Conservation (phyloP, 164 flowering plant species). For the Taxillus chinensis region DNA sequence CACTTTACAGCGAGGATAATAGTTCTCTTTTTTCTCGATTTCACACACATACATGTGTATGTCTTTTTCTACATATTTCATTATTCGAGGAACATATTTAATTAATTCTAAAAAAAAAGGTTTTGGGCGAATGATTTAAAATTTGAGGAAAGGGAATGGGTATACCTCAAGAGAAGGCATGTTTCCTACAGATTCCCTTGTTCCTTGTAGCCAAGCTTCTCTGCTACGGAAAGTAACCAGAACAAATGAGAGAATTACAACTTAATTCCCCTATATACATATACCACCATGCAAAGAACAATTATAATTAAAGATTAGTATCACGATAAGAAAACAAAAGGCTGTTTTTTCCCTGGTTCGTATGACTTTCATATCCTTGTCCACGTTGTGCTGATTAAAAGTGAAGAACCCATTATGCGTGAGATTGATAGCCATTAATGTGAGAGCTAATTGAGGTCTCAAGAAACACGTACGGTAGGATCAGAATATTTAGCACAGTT, state of each 20-base stretch:
- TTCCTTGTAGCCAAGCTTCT: constrained; percentile 84
- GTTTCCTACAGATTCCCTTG: constrained; percentile 44
- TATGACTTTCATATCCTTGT: too few species aligned
- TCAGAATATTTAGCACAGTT: neutral
- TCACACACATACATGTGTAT: neutral
- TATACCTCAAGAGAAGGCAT: constrained; percentile 60
- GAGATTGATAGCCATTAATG: too few species aligned
- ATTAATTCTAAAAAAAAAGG: too few species aligned
- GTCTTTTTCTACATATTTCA: too few species aligned
- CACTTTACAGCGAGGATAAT: constrained; percentile 9
- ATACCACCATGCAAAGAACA: constrained; percentile 47
- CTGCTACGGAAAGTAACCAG: constrained; percentile 40
- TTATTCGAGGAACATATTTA: too few species aligned
- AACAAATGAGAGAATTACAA: constrained; percentile 22
- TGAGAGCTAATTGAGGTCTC: constrained; percentile 15
- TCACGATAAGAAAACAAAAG: constrained; percentile 10
- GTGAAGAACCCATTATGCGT: too few species aligned
- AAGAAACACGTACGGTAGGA: neutral
- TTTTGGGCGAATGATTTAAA: neutral
- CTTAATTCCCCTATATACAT: constrained; percentile 31
- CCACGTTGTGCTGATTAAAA: too few species aligned
- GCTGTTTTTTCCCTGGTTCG: neutral
- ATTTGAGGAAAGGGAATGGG: constrained; percentile 8
- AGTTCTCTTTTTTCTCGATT: neutral
- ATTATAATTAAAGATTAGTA: neutral